Conservation (phyloP, 768 basidiomycete genomes). For the Lepiota venenata region DNA sequence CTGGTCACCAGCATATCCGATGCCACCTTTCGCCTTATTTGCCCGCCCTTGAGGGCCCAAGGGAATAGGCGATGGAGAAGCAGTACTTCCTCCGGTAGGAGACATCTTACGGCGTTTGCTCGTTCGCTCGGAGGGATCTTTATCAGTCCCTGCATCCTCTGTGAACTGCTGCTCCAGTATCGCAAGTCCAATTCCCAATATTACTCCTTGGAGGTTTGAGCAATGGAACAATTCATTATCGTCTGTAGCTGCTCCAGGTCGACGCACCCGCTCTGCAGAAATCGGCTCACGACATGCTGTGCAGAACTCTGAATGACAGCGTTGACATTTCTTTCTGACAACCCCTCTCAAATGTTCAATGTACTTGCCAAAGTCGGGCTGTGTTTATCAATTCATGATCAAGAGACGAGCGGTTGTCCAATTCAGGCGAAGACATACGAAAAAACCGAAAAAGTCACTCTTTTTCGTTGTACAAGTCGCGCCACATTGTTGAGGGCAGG, state of each 20-base stretch:
- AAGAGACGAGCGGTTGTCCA: not conserved
- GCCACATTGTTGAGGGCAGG: slow-evolving; percentile 78
- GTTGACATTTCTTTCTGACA: slow-evolving; percentile 59
- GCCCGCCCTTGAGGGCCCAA: slow-evolving; percentile 31
- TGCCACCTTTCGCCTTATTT: slow-evolving; percentile 75
- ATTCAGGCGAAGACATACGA: slow-evolving; percentile 48
- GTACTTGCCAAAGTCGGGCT: slow-evolving; percentile 76
- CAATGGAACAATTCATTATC: slow-evolving; percentile 74
- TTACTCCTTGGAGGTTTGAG: slow-evolving; percentile 82
- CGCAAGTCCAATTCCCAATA: slow-evolving; percentile 86
- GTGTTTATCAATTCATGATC: slow-evolving; percentile 13
- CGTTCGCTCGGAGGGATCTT: slow-evolving; percentile 33
- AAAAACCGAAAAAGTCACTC: slow-evolving; percentile 79
- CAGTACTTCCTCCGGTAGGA: slow-evolving; percentile 45
- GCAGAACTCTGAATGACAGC: slow-evolving; percentile 62
- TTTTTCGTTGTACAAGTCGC: slow-evolving; percentile 55
- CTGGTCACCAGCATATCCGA: slow-evolving; percentile 81
- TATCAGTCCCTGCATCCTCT: slow-evolving; percentile 25
- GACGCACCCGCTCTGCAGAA: slow-evolving; percentile 31
- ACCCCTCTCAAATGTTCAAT: slow-evolving; percentile 56
- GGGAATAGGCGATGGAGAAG: slow-evolving; percentile 35
- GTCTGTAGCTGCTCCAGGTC: slow-evolving; percentile 8
- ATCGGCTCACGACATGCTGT: slow-evolving; percentile 74
- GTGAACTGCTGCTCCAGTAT: slow-evolving; percentile 78
- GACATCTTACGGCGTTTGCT: slow-evolving; percentile 46